Conservation (phyloP, 345 rosid genomes). For the Cardamine resedifolia region DNA sequence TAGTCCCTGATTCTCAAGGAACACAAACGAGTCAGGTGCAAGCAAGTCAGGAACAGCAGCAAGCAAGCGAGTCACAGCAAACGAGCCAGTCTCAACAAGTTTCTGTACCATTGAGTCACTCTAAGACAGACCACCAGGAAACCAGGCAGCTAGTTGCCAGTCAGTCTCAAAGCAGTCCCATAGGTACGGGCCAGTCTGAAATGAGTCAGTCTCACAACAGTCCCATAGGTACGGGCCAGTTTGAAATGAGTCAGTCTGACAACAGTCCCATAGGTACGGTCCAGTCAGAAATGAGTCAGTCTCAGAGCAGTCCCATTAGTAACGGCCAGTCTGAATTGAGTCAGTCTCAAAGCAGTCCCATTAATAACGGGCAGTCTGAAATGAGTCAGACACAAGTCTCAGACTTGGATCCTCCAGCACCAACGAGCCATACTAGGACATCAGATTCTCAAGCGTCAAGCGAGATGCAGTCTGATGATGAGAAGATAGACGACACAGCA, state of each 20-base stretch:
- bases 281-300: conserved; percentile 9
- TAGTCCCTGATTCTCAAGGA: conserved; percentile 60
- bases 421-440: conserved; percentile 27
- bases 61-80: conserved; percentile 27
- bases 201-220: conserved; percentile 31
- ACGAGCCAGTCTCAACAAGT: conserved; percentile 31
- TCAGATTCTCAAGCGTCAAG: conserved; percentile 43
- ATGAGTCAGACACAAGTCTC: conserved; percentile 15
- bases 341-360: no score
- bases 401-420: conserved; percentile 25
- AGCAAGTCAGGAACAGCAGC: conserved; percentile 25
- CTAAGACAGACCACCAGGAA: conserved; percentile 29
- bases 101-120: conserved; percentile 20
- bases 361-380: neutral
- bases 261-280: neutral
- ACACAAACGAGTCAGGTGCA: conserved; percentile 31
- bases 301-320: neutral
- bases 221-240: neutral
- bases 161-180: conserved; percentile 32
- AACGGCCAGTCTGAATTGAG: no score
- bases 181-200: neutral
- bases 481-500: conserved; percentile 53
- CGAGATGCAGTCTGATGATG: conserved; percentile 52
- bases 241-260: no score
- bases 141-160: conserved; percentile 22